Percentiles rank a stretch among this genome's conserved stretches.
phyloP scores from a whole-genome alignment of 768 basidiomycete genomes.

The Trametes maxima region DNA sequence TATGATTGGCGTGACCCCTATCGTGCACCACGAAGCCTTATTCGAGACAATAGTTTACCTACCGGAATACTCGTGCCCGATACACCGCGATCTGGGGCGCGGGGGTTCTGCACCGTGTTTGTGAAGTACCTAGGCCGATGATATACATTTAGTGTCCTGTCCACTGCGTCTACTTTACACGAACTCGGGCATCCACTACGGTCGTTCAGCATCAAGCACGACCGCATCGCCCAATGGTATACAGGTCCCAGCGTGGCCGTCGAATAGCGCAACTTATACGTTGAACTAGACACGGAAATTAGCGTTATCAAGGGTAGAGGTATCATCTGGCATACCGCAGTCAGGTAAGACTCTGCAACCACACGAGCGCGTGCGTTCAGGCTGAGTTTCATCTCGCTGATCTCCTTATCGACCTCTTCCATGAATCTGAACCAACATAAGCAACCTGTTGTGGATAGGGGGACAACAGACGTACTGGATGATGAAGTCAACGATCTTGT shows the following conservation, averaged over 20 bases:
- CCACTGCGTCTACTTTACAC: slow-evolving; percentile 14
- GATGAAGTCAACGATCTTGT: slow-evolving; percentile 99
- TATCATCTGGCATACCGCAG: slow-evolving; percentile 60
- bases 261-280: neutral
- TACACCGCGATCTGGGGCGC: neutral
- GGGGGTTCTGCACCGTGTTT: neutral
- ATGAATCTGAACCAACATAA: slow-evolving; percentile 66
- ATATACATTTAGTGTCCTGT: slow-evolving; percentile 19
- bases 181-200: neutral
- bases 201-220: neutral
- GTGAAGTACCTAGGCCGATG: neutral
- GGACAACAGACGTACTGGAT: slow-evolving; percentile 67
- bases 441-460: too few species aligned
- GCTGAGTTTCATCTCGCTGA: slow-evolving; percentile 98
- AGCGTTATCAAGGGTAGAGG: neutral
- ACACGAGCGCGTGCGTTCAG: slow-evolving; percentile 95
- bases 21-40: neutral
- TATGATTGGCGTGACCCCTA: neutral
- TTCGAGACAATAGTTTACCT: neutral
- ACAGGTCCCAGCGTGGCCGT: neutral
- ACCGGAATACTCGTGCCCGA: neutral
- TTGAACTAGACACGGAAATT: slow-evolving; percentile 7
- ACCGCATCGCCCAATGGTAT: neutral
- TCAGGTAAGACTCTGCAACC: slow-evolving; percentile 95
- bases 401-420: slow-evolving; percentile 99